phyloP scores from a whole-genome alignment of 1,284 basidiomycete genomes.

The Rhodofomes roseus region DNA sequence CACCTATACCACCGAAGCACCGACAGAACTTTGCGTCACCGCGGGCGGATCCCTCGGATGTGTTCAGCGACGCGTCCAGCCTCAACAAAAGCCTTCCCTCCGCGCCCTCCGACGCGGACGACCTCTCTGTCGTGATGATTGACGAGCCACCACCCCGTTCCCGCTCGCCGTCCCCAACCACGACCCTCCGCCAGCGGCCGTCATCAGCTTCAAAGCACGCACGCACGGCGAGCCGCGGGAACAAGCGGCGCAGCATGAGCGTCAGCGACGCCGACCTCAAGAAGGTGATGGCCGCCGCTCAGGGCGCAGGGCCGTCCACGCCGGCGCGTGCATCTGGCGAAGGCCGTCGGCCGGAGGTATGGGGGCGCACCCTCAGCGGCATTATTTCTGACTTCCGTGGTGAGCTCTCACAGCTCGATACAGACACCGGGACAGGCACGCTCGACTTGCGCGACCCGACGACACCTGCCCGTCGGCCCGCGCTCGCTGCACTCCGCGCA shows the following conservation, averaged over 20 bases:
- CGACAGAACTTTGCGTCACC: constrained; percentile 20
- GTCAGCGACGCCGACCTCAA: constrained; percentile 64
- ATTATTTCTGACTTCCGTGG: constrained; percentile 69
- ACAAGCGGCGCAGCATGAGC: constrained; percentile 71
- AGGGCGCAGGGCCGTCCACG: constrained; percentile 23
- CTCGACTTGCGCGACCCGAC: constrained; percentile 65
- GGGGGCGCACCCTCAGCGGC: constrained; percentile 52
- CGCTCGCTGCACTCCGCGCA: constrained; percentile 23
- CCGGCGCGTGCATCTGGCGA: constrained; percentile 26
- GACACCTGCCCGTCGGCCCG: constrained; percentile 43
- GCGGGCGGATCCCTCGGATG: constrained; percentile 47
- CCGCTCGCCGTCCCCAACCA: constrained; percentile 31
- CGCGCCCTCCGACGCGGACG: constrained; percentile 45
- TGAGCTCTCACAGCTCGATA: constrained; percentile 61
- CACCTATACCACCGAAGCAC: constrained; percentile 57
- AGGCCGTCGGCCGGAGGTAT: constrained; percentile 29
- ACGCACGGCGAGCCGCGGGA: constrained; percentile 29
- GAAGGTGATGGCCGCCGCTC: constrained; percentile 35
- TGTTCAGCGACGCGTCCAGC: constrained; percentile 39
- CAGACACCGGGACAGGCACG: constrained; percentile 38
- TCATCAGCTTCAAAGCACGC: constrained; percentile 11
- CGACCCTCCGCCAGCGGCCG: constrained; percentile 22
- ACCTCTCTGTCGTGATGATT: constrained; percentile 53
- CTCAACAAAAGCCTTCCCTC: constrained; percentile 59
- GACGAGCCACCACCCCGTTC: constrained; percentile 35